Base-by-base conservation (phyloP, 306 rosid species). In the Crataegus laevigata region DNA sequence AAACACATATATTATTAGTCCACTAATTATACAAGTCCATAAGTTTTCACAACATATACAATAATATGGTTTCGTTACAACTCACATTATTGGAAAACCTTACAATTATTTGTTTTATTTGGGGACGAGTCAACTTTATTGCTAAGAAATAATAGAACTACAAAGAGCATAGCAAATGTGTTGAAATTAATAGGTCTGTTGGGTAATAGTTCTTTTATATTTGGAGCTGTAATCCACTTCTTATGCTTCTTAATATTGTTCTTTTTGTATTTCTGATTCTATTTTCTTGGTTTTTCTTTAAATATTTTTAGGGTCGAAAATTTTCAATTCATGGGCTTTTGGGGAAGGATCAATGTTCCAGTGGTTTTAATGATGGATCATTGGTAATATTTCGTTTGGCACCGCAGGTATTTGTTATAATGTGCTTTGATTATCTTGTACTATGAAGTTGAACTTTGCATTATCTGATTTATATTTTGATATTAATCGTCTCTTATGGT, bases 321-420 rank as follows among this genome's bases (percentile, higher is more conserved):
- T 94, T 94, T 87, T 94, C 98, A 29, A 73, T 94, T 82, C 91
- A 85, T 77, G 98, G 98, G 72, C 96, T 94, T 76, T 68, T 94
- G 80, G 96, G 96, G 67, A 78, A 88, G 80, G 97, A 90, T 77
- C 58, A 84, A 50, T 65, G 81, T 85, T 85, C 96, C 2, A 74
- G 76, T 75, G 77, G 90, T 86, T 94, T 91, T 80, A 81, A 51
- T 81, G 86, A 89, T 82, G 98, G 98, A 79, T 69, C 93, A 47
- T 82, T 94, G 86, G 97, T 94, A 52, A 81, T 94, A 89, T 91
- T 94, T 85, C 98, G 98, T 70, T 78, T 94, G 89, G 98, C 98
- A 80, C 98, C 98, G 19, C 98, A 94, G 94, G 98, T 94, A 85
- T 71, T 68, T 77, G 15, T 57, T 59, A 42, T 61, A 34, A 70